Percentiles rank a stretch among this genome's conserved stretches.
Evolutionary conservation across 345 rosid genomes (phyloP).

Genomic region (Ceriops decandra): DNA sequence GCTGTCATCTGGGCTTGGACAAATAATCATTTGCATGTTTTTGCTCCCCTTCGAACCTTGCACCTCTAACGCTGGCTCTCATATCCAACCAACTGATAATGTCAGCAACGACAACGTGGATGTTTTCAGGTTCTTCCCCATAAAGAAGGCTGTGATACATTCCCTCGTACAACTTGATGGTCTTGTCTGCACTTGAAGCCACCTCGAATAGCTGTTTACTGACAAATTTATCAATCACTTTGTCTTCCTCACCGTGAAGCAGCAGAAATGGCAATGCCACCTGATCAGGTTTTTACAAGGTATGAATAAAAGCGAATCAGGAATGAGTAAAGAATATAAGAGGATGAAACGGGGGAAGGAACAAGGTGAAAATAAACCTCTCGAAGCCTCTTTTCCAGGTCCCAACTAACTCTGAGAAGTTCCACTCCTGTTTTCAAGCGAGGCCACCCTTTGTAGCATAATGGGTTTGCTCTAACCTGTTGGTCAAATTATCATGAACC

Average conservation of each 20-base stretch:
- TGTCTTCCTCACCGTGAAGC: slow-evolving; percentile 82
- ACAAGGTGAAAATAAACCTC: slow-evolving; percentile 34
- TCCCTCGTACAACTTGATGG: slow-evolving; percentile 58
- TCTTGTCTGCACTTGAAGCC: slow-evolving; percentile 68
- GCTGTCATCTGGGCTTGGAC: neutral
- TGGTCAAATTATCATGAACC: neutral
- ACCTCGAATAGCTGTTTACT: slow-evolving; percentile 48
- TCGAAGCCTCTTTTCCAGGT: slow-evolving; percentile 52
- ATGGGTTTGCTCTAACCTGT: slow-evolving; percentile 58
- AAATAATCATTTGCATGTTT: slow-evolving; percentile 25
- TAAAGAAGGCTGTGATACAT: slow-evolving; percentile 94
- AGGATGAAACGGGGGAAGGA: neutral
- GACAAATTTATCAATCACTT: slow-evolving; percentile 58
- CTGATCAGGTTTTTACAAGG: slow-evolving; percentile 16
- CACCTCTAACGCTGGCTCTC: slow-evolving; percentile 27
- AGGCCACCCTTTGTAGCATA: slow-evolving; percentile 74
- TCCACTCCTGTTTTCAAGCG: slow-evolving; percentile 72
- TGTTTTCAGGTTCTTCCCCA: slow-evolving; percentile 63
- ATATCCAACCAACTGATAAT: slow-evolving; percentile 57
- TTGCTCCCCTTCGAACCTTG: slow-evolving; percentile 52
- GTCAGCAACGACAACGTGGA: slow-evolving; percentile 58
- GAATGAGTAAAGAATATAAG: neutral
- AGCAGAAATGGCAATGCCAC: slow-evolving; percentile 66
- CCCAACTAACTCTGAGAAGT: slow-evolving; percentile 44
- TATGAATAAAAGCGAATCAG: neutral